A percentile compares a stretch with the other conserved stretches of the same genome.
Evolutionary conservation across 495 filamentous ascomycete species (phyloP).

Genomic region (Aspergillus biplanus): DNA sequence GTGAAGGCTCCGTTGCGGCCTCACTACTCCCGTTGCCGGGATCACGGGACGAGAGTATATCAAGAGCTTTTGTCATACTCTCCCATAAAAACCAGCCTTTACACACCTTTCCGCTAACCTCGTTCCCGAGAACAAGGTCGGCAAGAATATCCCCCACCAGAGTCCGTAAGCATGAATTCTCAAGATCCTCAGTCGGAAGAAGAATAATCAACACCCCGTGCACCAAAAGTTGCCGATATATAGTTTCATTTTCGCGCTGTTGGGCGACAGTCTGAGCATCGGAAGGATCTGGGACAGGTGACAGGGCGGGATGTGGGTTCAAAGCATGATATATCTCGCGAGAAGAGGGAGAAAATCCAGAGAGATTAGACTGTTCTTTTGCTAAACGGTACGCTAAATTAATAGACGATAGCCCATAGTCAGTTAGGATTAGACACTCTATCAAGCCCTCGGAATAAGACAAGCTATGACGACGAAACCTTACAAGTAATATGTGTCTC

Average conservation of each 20-base stretch:
- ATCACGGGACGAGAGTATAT: slow-evolving; percentile 33
- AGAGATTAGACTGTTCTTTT: slow-evolving; percentile 55
- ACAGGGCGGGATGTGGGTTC: slow-evolving; percentile 76
- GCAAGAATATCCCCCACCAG: slow-evolving; percentile 85
- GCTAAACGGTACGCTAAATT: slow-evolving; percentile 55
- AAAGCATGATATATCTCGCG: slow-evolving; percentile 81
- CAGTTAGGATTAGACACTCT: neutral
- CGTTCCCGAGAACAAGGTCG: slow-evolving; percentile 80
- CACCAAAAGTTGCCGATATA: slow-evolving; percentile 80
- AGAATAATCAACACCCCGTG: slow-evolving; percentile 77
- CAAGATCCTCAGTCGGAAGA: slow-evolving; percentile 88
- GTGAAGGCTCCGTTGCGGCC: slow-evolving; percentile 27
- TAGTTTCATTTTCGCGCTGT: slow-evolving; percentile 75
- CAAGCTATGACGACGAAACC: slow-evolving; percentile 13
- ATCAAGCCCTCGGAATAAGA: neutral
- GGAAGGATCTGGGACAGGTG: slow-evolving; percentile 66
- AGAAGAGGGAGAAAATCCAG: slow-evolving; percentile 40
- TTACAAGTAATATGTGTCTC: slow-evolving; percentile 80
- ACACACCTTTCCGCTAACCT: slow-evolving; percentile 74
- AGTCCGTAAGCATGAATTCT: slow-evolving; percentile 79
- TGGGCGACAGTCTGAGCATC: slow-evolving; percentile 53
- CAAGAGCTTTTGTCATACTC: slow-evolving; percentile 66
- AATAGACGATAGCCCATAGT: slow-evolving; percentile 7
- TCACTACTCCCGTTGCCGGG: slow-evolving; percentile 27
- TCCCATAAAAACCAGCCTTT: slow-evolving; percentile 89